Base-by-base conservation (phyloP, 805 yeast genomes). In the Myxozyma sirexii region DNA sequence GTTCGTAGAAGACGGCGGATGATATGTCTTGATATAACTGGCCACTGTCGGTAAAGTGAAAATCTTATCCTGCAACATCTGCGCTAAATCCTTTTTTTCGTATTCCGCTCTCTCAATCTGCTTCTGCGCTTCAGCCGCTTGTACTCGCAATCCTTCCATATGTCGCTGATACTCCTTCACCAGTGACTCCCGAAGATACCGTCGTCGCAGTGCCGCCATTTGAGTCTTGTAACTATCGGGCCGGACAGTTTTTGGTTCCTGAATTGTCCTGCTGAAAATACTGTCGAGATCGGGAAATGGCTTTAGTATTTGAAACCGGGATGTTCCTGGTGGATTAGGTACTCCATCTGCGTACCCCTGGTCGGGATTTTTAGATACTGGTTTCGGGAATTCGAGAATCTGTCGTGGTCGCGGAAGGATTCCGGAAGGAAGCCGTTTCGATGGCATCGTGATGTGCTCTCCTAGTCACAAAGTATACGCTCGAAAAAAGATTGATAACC, bases 291-390 rank as follows among this genome's bases (percentile, higher is more conserved):
- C 56, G 5, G 62, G 62, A 37, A 54, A 47, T 23, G 55, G 55
- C 35, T 54, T 59, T 29, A 42, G 12, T 15, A 24, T 19, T 33
- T 38, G 59, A 6, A 12, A 15, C 6, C 62, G 59, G 24, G 39
- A 13, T 7, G 54, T 43, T 7, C 62, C 62, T 10, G 44, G 45
- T 13, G 58, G 58, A 24, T 29, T 29, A 4, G 42, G 47, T 24
- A 59, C 31, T 15, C 46, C 59, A 3, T 46, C 58, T 8, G 62
- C 62, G 39, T 59, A 59, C 6, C 62, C 62, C 19, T 59, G 54
- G 7, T 17, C 41, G 3, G 15, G 17, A 7, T 21, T 12, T 5
- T 21, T 38, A 33, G 47, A 19, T 3, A 27, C 50, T n/a, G 52
- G 38, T 12, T 27, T 33, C 3, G 61, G 57, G 31, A 57, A 52